Conservation (phyloP, 148 eudicot species). For the Vaccinium vitisidaea region DNA sequence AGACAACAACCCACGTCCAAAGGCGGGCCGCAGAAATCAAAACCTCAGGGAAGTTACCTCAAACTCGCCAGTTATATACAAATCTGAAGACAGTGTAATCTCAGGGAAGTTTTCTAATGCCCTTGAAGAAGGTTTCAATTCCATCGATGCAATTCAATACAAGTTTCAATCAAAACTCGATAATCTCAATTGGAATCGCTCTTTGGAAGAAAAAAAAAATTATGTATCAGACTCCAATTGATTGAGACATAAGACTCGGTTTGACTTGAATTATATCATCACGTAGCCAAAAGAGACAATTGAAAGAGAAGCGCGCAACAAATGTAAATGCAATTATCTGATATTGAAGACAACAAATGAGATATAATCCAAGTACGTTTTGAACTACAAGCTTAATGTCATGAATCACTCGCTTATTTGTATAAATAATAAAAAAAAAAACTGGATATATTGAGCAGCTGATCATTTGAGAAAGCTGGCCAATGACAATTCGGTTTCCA, state of each 20-base stretch:
- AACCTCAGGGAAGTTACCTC: too few relatives aligned
- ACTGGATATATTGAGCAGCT: not conserved
- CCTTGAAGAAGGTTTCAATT: not conserved
- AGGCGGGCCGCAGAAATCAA: too few relatives aligned
- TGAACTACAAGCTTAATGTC: not conserved
- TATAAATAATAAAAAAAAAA: not conserved
- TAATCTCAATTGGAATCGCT: not conserved
- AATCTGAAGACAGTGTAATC: too few relatives aligned
- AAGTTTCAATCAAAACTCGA: not conserved
- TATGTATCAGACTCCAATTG: too few relatives aligned
- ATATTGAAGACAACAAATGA: not conserved
- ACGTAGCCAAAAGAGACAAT: not conserved
- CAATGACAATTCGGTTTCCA: conserved; percentile 18
- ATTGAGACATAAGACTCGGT: too few relatives aligned
- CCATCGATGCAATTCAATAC: too few relatives aligned
- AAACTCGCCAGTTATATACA: too few relatives aligned
- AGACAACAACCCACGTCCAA: too few relatives aligned
- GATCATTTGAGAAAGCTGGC: conserved; percentile 5
- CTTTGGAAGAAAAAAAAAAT: too few relatives aligned
- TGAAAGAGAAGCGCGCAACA: not conserved
- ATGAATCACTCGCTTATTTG: not conserved
- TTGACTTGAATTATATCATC: too few relatives aligned
- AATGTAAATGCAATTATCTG: not conserved
- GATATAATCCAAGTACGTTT: not conserved
- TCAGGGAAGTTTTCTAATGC: not conserved